phyloP scores from a whole-genome alignment of 495 filamentous ascomycete species.

The Daldinia caldariorum region DNA sequence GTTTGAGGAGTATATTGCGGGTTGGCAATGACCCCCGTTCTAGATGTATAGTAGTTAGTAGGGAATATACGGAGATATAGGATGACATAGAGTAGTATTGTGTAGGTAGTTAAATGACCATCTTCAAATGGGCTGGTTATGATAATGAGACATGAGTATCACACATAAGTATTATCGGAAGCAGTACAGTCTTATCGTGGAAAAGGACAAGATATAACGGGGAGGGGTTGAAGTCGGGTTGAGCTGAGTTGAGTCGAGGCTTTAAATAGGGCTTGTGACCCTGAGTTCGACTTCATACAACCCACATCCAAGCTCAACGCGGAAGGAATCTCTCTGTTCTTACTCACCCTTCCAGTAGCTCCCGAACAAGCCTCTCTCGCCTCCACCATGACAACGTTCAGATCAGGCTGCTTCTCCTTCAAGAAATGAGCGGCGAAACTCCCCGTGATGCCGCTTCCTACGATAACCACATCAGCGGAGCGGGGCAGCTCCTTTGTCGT shows the following conservation, averaged over 20 bases:
- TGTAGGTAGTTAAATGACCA: background rate
- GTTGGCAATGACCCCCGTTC: constrained; percentile 82
- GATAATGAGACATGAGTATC: too few species aligned
- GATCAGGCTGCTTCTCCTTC: constrained; percentile 43
- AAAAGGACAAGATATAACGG: background rate
- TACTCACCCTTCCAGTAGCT: constrained; percentile 75
- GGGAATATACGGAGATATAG: background rate
- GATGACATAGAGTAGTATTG: constrained; percentile 9
- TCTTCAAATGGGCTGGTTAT: too few species aligned
- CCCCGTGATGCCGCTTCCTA: constrained; percentile 79
- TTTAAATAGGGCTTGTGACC: background rate
- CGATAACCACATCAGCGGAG: constrained; percentile 71
- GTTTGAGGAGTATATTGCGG: constrained; percentile 61
- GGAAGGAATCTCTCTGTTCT: background rate
- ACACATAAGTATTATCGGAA: too few species aligned
- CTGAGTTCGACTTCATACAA: background rate
- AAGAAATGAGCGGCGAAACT: constrained; percentile 72
- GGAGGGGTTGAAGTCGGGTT: too few species aligned
- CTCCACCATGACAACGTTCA: constrained; percentile 76
- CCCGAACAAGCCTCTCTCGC: constrained; percentile 82
- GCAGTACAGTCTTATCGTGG: background rate
- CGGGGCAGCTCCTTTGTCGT: constrained; percentile 69
- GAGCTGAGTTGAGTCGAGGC: background rate
- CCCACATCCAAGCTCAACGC: background rate
- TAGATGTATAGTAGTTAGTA: constrained; percentile 37